Evolutionary conservation across 768 basidiomycete genomes (phyloP), one percentile per base, ranked within the genome.

Genomic region (Russula foetens): DNA sequence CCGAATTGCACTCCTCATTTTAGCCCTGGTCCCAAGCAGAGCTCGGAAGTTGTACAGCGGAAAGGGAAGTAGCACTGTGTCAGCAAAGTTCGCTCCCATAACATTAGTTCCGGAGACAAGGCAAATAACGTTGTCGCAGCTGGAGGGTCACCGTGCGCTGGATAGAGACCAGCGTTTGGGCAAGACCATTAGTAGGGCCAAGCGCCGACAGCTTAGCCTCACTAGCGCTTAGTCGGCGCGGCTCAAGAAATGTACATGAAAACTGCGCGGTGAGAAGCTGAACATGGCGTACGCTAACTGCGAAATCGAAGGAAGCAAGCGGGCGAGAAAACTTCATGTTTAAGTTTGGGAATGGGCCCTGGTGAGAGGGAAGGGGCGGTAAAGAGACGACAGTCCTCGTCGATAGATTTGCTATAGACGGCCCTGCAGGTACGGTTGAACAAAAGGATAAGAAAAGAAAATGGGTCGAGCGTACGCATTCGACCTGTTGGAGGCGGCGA

Each of bases 291-390:
- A 95, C 94, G 84, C 71, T 98, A 94, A 29, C 92, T 75, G 62
- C 84, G 82, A 68, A 97, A 91, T 75, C 87, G 84, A 33, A 79
- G 77, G 79, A 91, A 97, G 74, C 95, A 98, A 0, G 85, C 77
- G 8, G 92, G 93, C 33, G 76, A 75, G 70, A 97, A 92, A 71
- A 98, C 95, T 54, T 89, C 83, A 7, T 79, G 77, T 49, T 84
- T 81, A 50, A 96, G 81, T 29, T 79, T 80, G 2, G 93, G 90
- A 46, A 92, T 90, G 39, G 76, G 75, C 61, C 74, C 81, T 23
- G 80, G 76, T 3, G 79, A 71, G 53, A 78, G 76, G 23, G 77
- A 71, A 14, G 74, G 49, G 46, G 70, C 65, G 66, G 71, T 26
- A 68, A 67, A 69, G 50, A 69, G 63, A 67, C 69, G 64, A 38